phyloP scores from a whole-genome alignment of 768 basidiomycete genomes.

The Suillus paluster region DNA sequence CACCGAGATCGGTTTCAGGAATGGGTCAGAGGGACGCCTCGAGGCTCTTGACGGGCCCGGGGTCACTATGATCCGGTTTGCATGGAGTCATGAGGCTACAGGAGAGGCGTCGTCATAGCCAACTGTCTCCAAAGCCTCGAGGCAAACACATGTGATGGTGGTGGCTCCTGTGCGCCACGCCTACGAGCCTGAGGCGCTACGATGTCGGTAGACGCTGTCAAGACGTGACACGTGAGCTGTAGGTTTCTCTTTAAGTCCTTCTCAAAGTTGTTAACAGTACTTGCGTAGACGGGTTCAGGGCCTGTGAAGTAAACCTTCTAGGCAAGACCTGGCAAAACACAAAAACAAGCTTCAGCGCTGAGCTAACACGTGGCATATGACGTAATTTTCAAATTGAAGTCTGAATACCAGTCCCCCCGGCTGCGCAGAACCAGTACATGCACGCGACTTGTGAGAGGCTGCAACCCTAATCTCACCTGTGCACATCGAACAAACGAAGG shows the following conservation, averaged over 20 bases:
- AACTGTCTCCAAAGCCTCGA: constrained; percentile 16
- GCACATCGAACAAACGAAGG: neutral
- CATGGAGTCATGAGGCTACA: too few relatives aligned
- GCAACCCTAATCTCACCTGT: neutral
- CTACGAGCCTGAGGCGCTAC: too few relatives aligned
- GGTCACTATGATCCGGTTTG: too few relatives aligned
- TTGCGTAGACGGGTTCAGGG: neutral
- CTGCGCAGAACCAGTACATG: too few relatives aligned
- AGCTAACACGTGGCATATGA: neutral
- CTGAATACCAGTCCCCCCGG: too few relatives aligned
- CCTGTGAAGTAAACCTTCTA: neutral
- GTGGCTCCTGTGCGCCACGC: neutral
- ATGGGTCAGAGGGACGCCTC: neutral
- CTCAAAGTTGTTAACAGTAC: neutral
- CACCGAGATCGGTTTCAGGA: neutral
- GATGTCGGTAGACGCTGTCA: neutral
- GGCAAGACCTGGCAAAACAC: too few relatives aligned
- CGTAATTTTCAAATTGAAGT: too few relatives aligned
- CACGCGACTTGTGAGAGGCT: neutral
- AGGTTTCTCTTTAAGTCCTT: too few relatives aligned
- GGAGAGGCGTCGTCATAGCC: constrained; percentile 1
- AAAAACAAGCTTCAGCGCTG: too few relatives aligned
- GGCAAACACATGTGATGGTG: constrained; percentile 24
- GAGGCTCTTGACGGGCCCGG: neutral
- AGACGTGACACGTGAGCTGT: too few relatives aligned